Conservation (phyloP, 2,329 filamentous ascomycete species). For the Colletotrichum zoysiae region DNA sequence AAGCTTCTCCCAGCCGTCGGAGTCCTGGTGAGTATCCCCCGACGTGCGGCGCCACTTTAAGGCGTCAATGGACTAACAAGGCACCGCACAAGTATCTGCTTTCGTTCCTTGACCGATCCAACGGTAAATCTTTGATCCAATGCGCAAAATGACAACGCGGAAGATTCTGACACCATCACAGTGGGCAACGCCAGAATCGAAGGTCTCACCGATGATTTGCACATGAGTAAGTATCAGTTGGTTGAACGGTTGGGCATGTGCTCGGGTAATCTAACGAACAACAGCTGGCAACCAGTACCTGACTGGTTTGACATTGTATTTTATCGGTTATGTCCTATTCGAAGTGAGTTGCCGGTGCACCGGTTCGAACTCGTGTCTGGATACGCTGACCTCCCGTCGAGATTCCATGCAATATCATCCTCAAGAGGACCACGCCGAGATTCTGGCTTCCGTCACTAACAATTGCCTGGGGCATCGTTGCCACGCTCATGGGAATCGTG, state of each 20-base stretch:
- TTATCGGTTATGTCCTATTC: conserved; percentile 70
- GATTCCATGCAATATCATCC: conserved; percentile 72
- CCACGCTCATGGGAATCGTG: conserved; percentile 64
- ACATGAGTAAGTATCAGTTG: conserved; percentile 60
- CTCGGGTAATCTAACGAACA: background rate
- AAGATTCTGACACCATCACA: conserved; percentile 46
- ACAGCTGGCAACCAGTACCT: conserved; percentile 72
- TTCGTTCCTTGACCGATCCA: conserved; percentile 69
- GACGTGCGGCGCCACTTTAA: too few relatives aligned
- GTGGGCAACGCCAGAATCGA: conserved; percentile 71
- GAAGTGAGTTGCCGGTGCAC: conserved; percentile 53
- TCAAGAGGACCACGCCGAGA: conserved; percentile 70
- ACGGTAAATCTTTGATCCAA: conserved; percentile 57
- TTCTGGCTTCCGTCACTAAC: conserved; percentile 71
- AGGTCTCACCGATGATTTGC: conserved; percentile 63
- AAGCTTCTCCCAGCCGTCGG: conserved; percentile 67
- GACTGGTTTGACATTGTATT: conserved; percentile 75
- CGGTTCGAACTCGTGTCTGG: accelerated
- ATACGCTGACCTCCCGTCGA: conserved; percentile 43
- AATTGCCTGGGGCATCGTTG: conserved; percentile 66
- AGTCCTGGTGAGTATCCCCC: conserved; percentile 49
- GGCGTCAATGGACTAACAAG: background rate
- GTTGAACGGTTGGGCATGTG: conserved; percentile 39
- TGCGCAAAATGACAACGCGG: conserved; percentile 44
- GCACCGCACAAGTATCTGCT: conserved; percentile 58